These are phyloP conservation scores for Rossbeevera mucosa DNA, from an alignment of 768 basidiomycete genomes.

Conservation along the genomic window DNA sequence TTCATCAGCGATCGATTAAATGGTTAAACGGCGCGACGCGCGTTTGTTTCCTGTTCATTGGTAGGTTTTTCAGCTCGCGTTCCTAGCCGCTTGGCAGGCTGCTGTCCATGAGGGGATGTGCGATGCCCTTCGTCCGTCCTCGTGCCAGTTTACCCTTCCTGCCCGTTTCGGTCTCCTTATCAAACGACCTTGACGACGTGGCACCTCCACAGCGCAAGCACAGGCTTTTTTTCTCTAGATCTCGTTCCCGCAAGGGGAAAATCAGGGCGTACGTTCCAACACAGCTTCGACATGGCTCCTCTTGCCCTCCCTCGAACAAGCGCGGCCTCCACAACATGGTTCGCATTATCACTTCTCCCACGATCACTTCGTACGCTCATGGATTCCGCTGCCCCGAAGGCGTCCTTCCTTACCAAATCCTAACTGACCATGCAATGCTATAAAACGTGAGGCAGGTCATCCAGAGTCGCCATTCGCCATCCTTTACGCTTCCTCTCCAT, in stretches of 20 bases:
- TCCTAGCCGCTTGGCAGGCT: constrained; percentile 16
- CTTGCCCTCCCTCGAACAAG: neutral
- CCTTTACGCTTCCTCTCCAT: neutral
- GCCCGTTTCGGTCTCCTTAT: constrained; percentile 27
- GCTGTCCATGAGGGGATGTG: constrained; percentile 26
- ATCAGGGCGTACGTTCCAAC: constrained; percentile 24
- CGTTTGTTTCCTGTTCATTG: constrained; percentile 10
- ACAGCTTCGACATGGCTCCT: constrained; percentile 20
- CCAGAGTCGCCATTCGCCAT: neutral
- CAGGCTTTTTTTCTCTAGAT: constrained; percentile 18
- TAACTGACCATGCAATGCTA: constrained; percentile 19
- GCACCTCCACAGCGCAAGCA: constrained; percentile 17
- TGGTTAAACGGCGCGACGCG: constrained; percentile 6
- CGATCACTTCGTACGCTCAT: constrained; percentile 31
- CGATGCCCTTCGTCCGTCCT: constrained; percentile 22
- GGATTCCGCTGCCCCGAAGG: constrained; percentile 30
- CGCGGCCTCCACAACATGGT: constrained; percentile 8
- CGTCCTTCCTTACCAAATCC: constrained; percentile 28
- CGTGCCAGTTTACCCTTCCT: constrained; percentile 27
- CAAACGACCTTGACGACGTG: constrained; percentile 26
- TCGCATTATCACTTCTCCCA: constrained; percentile 24
- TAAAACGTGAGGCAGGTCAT: constrained; percentile 22
- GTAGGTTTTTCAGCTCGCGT: constrained; percentile 15
- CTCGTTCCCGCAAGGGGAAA: constrained; percentile 20
- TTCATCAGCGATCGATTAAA: constrained; percentile 7